Conservation (phyloP, 1,284 basidiomycete genomes). For the Macrocybe sp. region DNA sequence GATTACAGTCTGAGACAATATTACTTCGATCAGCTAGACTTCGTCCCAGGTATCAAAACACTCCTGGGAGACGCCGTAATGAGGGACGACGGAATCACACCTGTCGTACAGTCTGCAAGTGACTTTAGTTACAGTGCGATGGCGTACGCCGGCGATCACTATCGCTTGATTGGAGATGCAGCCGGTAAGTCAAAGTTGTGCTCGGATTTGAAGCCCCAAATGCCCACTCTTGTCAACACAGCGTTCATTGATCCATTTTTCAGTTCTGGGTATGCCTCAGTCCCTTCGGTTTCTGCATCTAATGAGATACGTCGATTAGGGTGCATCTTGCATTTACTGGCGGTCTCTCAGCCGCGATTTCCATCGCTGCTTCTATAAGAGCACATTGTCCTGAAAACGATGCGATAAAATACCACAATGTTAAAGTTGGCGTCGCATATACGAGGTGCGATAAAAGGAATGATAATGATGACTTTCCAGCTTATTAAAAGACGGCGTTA, state of each 20-base stretch:
- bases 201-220: not conserved
- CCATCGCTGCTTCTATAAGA: slow-evolving; percentile 50
- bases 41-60: slow-evolving; percentile 38
- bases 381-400: slow-evolving; percentile 49
- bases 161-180: slow-evolving; percentile 54
- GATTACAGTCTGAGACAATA: slow-evolving; percentile 25
- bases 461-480: not conserved
- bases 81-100: slow-evolving; percentile 20
- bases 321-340: too few species aligned
- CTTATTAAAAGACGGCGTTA: slow-evolving; percentile 17
- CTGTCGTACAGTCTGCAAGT: slow-evolving; percentile 37
- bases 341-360: too few species aligned
- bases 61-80: slow-evolving; percentile 39
- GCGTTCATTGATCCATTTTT: slow-evolving; percentile 19
- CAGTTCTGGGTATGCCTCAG: slow-evolving; percentile 46
- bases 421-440: slow-evolving; percentile 56
- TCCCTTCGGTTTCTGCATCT: slow-evolving; percentile 56
- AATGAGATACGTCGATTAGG: slow-evolving; percentile 9
- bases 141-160: slow-evolving; percentile 44
- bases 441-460: slow-evolving; percentile 33
- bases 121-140: slow-evolving; percentile 56
- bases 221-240: not conserved
- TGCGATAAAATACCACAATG: slow-evolving; percentile 55
- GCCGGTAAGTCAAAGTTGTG: slow-evolving; percentile 36
- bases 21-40: slow-evolving; percentile 37